A percentile compares a stretch with the other conserved stretches of the same genome.
Evolutionary conservation across 2,329 filamentous ascomycete species (phyloP).

Genomic region (Arthrinium phaeospermum): DNA sequence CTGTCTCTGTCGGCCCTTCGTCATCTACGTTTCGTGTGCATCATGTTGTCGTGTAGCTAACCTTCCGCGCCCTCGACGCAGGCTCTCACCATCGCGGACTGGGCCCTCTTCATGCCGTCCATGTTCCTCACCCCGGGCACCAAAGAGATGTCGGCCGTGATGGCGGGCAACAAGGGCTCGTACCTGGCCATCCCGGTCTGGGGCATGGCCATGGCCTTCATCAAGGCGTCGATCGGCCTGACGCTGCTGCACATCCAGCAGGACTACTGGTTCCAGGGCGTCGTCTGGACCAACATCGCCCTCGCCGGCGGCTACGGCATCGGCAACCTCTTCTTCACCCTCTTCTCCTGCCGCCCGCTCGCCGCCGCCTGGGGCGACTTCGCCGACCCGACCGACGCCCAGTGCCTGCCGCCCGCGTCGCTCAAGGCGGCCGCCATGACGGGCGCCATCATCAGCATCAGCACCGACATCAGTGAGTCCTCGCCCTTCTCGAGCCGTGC

Average conservation of each 20-base stretch:
- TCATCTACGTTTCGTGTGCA: neutral
- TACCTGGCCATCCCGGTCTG: constrained; percentile 9
- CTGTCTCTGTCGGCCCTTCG: neutral
- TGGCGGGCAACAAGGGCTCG: neutral
- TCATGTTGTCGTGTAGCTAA: neutral
- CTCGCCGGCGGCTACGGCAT: neutral
- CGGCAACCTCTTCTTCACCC: constrained; percentile 17
- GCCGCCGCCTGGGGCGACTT: neutral
- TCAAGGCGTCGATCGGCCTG: constrained; percentile 17
- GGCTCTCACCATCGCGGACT: neutral
- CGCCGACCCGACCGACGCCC: neutral
- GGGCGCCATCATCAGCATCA: neutral
- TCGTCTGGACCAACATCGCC: constrained; percentile 12
- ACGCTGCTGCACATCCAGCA: constrained; percentile 13
- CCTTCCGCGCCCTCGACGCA: neutral
- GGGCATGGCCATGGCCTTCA: constrained; percentile 17
- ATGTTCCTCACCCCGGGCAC: constrained; percentile 4
- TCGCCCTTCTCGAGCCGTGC: too few relatives aligned
- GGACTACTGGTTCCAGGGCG: neutral
- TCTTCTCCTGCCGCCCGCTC: constrained; percentile 11
- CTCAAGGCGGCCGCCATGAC: neutral
- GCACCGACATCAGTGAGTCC: neutral
- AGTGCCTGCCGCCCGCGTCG: neutral
- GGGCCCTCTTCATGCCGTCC: constrained; percentile 7
- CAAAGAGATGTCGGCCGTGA: neutral